phyloP scores from a whole-genome alignment of 1,139 yeast genomes.

The Cylindricascospora bacillispora region DNA sequence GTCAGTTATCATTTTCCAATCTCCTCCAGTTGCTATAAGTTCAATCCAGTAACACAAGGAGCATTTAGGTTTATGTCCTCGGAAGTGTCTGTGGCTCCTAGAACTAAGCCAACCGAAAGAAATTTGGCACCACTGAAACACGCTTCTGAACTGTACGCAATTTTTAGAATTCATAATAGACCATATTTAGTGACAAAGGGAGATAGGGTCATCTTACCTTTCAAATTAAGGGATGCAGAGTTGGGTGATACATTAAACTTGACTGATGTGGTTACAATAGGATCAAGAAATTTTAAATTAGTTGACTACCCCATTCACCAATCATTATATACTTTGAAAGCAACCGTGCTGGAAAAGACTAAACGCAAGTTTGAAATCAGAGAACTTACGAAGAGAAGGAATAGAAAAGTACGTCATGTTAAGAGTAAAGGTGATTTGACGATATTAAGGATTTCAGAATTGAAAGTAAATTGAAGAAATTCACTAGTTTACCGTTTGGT shows the following conservation, averaged over 20 bases:
- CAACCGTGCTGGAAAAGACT: conserved; percentile 76
- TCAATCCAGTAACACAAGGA: too few species aligned
- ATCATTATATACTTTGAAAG: conserved; percentile 48
- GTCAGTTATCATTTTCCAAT: too few species aligned
- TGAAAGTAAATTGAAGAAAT: conserved; percentile 34
- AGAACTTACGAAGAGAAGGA: conserved; percentile 61
- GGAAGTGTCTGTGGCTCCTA: too few species aligned
- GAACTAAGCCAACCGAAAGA: too few species aligned
- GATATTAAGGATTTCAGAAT: conserved; percentile 64
- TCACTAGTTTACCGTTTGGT: too few species aligned
- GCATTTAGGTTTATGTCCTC: too few species aligned
- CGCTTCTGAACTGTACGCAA: conserved; percentile 64
- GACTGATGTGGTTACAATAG: conserved; percentile 67
- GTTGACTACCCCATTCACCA: conserved; percentile 43
- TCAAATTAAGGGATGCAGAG: conserved; percentile 55
- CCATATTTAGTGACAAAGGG: conserved; percentile 88
- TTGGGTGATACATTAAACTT: conserved; percentile 71
- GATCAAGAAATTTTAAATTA: conserved; percentile 72
- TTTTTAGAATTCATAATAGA: conserved; percentile 68
- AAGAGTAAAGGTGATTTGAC: conserved; percentile 74
- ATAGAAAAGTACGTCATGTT: conserved; percentile 71
- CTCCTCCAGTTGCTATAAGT: too few species aligned
- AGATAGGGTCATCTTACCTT: conserved; percentile 70
- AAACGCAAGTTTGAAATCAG: conserved; percentile 65
- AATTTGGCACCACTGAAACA: conserved; percentile 48